These are phyloP conservation scores for Lipomyces chichibuensis DNA, from an alignment of 805 yeast genomes.

Conservation along the genomic window DNA sequence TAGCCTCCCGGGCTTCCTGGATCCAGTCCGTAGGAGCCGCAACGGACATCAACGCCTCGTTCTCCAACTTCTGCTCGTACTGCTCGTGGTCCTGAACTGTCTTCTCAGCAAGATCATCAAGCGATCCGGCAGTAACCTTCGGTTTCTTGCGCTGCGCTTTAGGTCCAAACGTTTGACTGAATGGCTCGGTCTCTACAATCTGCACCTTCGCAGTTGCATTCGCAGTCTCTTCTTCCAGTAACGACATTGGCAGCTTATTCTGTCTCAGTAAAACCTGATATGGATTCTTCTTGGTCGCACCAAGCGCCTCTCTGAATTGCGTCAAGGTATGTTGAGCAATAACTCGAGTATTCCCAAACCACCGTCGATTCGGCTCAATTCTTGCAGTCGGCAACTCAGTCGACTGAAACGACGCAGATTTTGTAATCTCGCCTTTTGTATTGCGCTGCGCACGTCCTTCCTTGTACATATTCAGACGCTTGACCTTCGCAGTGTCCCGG, in stretches of 20 bases:
- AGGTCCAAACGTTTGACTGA: conserved; percentile 84
- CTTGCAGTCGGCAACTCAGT: conserved; percentile 88
- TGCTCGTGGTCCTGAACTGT: conserved; percentile 60
- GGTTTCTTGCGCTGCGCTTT: conserved; percentile 87
- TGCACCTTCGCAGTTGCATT: conserved; percentile 74
- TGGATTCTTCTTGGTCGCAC: conserved; percentile 76
- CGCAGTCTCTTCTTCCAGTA: conserved; percentile 75
- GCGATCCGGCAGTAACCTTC: conserved; percentile 70
- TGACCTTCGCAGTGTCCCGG: conserved; percentile 49
- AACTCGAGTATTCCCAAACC: conserved; percentile 98
- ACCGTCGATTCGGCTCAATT: conserved; percentile 92
- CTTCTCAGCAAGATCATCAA: conserved; percentile 72
- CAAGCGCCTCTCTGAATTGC: conserved; percentile 93
- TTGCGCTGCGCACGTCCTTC: conserved; percentile 86
- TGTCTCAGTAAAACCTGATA: conserved; percentile 86
- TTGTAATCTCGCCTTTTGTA: conserved; percentile 81
- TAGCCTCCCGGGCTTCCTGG: conserved; percentile 90
- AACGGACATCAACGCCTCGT: conserved; percentile 52
- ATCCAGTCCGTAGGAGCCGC: conserved; percentile 84
- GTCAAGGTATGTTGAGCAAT: conserved; percentile 94
- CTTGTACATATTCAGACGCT: conserved; percentile 89
- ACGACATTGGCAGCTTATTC: conserved; percentile 93
- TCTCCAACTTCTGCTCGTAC: conserved; percentile 74
- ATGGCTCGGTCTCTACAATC: conserved; percentile 87
- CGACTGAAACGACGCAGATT: conserved; percentile 86